These are phyloP conservation scores for Physcomitrium patens DNA, from an alignment of 225 moss, liverwort and hornwort genomes.

Conservation along the genomic window DNA sequence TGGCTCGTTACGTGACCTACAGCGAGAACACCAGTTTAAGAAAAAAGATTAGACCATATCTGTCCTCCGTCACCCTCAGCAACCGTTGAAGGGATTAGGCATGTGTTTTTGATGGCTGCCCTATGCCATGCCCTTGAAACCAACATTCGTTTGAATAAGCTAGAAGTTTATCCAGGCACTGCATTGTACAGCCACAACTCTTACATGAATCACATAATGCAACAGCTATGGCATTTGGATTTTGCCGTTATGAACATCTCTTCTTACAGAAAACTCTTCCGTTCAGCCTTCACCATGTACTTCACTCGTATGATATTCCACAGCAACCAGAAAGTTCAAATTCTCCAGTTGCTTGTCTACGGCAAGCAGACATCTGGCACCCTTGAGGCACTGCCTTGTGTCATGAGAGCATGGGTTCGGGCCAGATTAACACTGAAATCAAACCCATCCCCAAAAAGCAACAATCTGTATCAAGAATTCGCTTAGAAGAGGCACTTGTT, in stretches of 20 bases:
- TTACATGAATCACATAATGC: conserved; percentile 53
- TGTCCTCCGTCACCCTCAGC: conserved; percentile 49
- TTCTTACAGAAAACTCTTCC: conserved; percentile 61
- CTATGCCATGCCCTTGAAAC: conserved; percentile 50
- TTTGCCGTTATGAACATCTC: conserved; percentile 60
- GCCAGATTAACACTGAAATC: conserved; percentile 67
- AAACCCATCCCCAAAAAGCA: conserved; percentile 78
- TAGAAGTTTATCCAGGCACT: conserved; percentile 44
- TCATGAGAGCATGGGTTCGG: conserved; percentile 70
- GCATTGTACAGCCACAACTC: conserved; percentile 62
- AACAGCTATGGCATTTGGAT: conserved; percentile 43
- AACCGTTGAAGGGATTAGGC: conserved; percentile 46
- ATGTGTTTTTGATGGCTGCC: conserved; percentile 56
- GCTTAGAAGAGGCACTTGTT: conserved; percentile 61
- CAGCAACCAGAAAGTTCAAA: conserved; percentile 67
- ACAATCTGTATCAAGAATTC: conserved; percentile 77
- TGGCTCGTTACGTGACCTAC: conserved; percentile 37
- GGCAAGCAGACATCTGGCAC: conserved; percentile 67
- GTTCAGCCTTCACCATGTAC: conserved; percentile 70
- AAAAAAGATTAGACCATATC: conserved; percentile 29
- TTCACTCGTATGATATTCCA: conserved; percentile 62
- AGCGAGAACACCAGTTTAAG: conserved; percentile 31
- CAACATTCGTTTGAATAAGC: conserved; percentile 38
- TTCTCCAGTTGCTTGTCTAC: conserved; percentile 66
- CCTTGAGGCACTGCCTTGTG: conserved; percentile 63